Evolutionary conservation across 371 early-diverging fungal genomes (phyloP).

Genomic region (Apophysomyces trapeziformis): DNA sequence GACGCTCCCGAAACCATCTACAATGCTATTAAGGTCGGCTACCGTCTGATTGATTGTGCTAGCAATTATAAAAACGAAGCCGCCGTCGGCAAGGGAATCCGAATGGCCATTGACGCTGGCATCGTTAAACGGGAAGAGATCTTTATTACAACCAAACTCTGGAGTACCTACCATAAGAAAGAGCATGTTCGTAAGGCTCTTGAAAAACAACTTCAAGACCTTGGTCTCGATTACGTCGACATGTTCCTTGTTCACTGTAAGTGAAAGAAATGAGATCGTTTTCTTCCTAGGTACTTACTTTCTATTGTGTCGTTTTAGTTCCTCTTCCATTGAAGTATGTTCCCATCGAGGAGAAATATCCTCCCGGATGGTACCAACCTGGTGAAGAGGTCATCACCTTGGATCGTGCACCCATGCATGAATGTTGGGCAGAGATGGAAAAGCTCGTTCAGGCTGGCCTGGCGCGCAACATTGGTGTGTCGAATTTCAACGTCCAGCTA

Average conservation of each 20-base stretch:
- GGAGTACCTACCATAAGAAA: slow-evolving; percentile 65
- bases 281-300: not conserved
- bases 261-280: not conserved
- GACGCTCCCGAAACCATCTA: slow-evolving; percentile 30
- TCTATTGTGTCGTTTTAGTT: slow-evolving; percentile 13
- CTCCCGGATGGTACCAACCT: slow-evolving; percentile 33
- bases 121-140: slow-evolving; percentile 58
- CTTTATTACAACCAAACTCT: slow-evolving; percentile 79
- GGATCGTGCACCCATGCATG: slow-evolving; percentile 38
- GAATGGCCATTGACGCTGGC: slow-evolving; percentile 53
- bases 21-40: slow-evolving; percentile 37
- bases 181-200: slow-evolving; percentile 53
- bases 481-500: slow-evolving; percentile 53
- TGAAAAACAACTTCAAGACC: slow-evolving; percentile 53
- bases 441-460: slow-evolving; percentile 31
- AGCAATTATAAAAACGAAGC: slow-evolving; percentile 61
- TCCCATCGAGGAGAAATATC: slow-evolving; percentile 27
- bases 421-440: slow-evolving; percentile 41
- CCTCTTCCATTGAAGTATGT: slow-evolving; percentile 36
- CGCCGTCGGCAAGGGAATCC: slow-evolving; percentile 53
- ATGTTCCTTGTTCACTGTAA: slow-evolving; percentile 62
- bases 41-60: slow-evolving; percentile 36
- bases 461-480: slow-evolving; percentile 54
- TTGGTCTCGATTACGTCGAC: slow-evolving; percentile 73
- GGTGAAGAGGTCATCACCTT: slow-evolving; percentile 28